Percentiles rank a stretch among this genome's conserved stretches.
Conservation (phyloP, 176 grass and related monocot genomes). For the bread wheat (Triticum aestivum) region IWGSC_CS_RefSeq_v2.1 NC_057796.1:375068801-375069300, state of each 20-base stretch:
- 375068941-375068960: background rate
- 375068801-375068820: constrained; percentile 74
- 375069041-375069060: constrained; percentile 14
- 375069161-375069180: background rate
- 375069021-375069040: background rate
- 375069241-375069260: constrained; percentile 16
- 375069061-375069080: background rate
- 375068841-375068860: constrained; percentile 57
- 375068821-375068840: constrained; percentile 66
- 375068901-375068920: background rate
- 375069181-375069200: background rate
- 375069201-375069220: constrained; percentile 3
- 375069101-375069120: constrained; percentile 1
- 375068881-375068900: background rate
- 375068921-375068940: background rate
- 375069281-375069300: constrained; percentile 95
- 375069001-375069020: background rate
- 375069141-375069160: background rate
- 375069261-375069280: constrained; percentile 25
- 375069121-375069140: background rate
- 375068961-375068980: background rate
- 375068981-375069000: background rate
- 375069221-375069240: constrained; percentile 11
- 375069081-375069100: background rate
- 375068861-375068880: background rate